A percentile compares a stretch with the other conserved stretches of the same genome.
Evolutionary conservation across 192 early-diverging fungal genomes (phyloP).

Genomic region (Backusella tarrabulga): DNA sequence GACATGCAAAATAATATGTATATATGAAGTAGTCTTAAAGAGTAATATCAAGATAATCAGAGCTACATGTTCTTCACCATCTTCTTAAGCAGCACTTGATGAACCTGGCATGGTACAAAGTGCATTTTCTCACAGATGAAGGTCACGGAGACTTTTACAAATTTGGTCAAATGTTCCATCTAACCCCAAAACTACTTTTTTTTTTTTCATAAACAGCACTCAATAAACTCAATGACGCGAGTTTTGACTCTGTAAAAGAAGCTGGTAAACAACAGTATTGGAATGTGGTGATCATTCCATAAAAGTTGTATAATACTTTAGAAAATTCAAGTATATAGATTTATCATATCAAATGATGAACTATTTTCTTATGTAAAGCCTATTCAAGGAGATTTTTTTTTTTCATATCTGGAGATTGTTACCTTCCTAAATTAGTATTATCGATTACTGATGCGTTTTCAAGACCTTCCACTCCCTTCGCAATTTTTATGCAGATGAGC

Average conservation of each 20-base stretch:
- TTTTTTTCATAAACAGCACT: background rate
- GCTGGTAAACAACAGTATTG: background rate
- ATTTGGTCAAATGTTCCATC: background rate
- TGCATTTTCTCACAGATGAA: background rate
- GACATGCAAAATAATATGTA: no score
- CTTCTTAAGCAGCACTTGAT: no score
- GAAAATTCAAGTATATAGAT: background rate
- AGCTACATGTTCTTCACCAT: no score
- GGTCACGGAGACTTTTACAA: background rate
- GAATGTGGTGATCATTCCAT: background rate
- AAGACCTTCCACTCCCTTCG: background rate
- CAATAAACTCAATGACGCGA: background rate
- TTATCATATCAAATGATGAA: background rate
- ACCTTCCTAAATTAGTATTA: background rate
- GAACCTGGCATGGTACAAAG: background rate
- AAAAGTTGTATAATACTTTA: background rate
- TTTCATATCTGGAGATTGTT: background rate
- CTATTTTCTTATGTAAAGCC: background rate
- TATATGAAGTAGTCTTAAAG: no score
- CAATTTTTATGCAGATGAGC: background rate
- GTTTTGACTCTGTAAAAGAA: background rate
- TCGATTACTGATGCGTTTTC: background rate
- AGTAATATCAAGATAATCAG: no score
- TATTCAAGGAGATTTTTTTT: background rate
- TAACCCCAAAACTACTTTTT: background rate